These are phyloP conservation scores for Hymenoscyphus albidus DNA, from an alignment of 2,329 filamentous ascomycete species.

Conservation along the genomic window DNA sequence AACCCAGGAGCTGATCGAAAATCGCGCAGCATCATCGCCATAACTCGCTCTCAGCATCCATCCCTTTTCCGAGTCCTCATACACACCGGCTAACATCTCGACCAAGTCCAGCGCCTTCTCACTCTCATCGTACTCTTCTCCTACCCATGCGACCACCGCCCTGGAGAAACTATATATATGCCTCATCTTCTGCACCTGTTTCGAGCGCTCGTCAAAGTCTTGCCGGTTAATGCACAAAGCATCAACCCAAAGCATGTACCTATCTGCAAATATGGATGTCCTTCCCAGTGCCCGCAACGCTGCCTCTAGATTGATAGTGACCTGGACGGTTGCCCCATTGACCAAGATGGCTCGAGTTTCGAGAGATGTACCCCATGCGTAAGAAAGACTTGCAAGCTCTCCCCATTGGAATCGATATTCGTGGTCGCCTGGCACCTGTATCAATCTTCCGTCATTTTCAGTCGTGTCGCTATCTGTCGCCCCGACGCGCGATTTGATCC, in stretches of 20 bases:
- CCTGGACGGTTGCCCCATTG: neutral
- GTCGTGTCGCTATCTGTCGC: too few relatives aligned
- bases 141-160: conserved; percentile 17
- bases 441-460: too few relatives aligned
- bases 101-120: conserved; percentile 17
- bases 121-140: conserved; percentile 8
- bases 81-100: neutral
- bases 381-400: neutral
- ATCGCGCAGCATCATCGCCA: conserved; percentile 4
- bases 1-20: conserved; percentile 11
- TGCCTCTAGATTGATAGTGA: neutral
- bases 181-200: conserved; percentile 18
- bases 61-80: neutral
- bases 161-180: conserved; percentile 13
- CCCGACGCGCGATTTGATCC: too few relatives aligned
- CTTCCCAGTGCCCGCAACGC: neutral
- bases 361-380: neutral
- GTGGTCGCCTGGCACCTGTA: too few relatives aligned
- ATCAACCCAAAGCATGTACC: conserved; percentile 18
- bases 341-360: neutral
- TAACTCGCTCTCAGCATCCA: conserved; percentile 3
- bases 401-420: neutral
- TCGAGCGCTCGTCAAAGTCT: conserved; percentile 8
- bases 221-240: conserved; percentile 20
- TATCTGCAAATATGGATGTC: neutral